Evolutionary conservation across 306 rosid species (phyloP), one percentile per base, ranked within the genome.

Genomic region (Citrullus colocynthis): DNA sequence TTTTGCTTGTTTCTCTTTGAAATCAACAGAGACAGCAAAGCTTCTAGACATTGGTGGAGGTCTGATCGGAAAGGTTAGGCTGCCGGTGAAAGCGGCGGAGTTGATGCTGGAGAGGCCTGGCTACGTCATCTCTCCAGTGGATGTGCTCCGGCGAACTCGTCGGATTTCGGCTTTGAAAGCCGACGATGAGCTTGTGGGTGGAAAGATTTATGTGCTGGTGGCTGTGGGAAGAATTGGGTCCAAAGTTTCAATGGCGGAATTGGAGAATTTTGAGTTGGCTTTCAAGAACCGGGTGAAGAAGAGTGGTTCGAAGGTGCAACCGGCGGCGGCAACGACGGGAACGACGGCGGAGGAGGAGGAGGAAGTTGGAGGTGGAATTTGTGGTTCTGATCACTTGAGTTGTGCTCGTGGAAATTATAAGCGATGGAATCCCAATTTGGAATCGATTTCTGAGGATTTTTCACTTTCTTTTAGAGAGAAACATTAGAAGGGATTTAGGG

Each of bases 31-130:
- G 54, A 75, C 87, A 1, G 91, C 90, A 0, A 73, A 55, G 52
- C 58, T 91, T 6, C 61, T 91, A 12, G 89, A 89, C 79, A 76
- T 76, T 4, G 12, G 56, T 3, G 91, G 96, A 10, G 86, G 67
- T 75, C 44, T 77, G 9, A 57, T 75, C 36, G 85, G 84, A 18
- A 74, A 76, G 58, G 52, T 89, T 28, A 78, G 79, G 64, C 69
- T 86, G 2, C 96, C 96, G 0, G 32, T 80, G 17, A 87, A 83
- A 74, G 87, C 87, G 0, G 92, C 87, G 2, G 93, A 91, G 85
- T 80, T 91, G n/a, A 89, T 91, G 96, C 82, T 91, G 54, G 88
- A 87, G 45, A 78, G 79, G 4, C 85, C 90, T n/a, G 96, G 96
- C 57, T 78, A 79, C 79, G 87, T 85, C 54, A 64, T 91, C 71